Base-by-base conservation (phyloP, 805 yeast genomes). In the Lipomyces spencermartinsiae region DNA sequence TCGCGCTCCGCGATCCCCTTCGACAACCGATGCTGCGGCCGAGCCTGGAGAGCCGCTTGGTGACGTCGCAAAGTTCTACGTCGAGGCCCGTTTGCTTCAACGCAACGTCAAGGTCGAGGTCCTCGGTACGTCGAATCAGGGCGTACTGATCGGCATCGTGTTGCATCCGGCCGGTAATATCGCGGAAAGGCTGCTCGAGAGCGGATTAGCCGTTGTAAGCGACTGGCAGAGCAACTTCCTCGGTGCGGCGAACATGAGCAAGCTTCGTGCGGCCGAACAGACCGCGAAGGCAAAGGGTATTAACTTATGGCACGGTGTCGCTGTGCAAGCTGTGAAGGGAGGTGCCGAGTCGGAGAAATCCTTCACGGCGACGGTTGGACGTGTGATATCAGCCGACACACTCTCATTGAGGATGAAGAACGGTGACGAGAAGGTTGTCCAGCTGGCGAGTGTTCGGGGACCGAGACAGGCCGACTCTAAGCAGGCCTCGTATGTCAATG, bases 101-200 rank as follows among this genome's bases (percentile, higher is more conserved):
- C 85, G 89, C 66, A 83, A 84, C 58, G 87, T 88, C 43, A 83
- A 84, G 64, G 85, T 87, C 33, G 77, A 82, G 1, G 79, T 90
- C 67, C 70, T 89, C 43, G 94, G 93, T 43, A 86, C 83, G 70
- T 91, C 90, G 10, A 73, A 64, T 46, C 76, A 73, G 55, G 78
- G 77, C 39, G 84, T 87, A 34, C 84, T 89, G 8, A 80, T 89
- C 64, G 90, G 83, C 22, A 79, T 84, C 59, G 77, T 91, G 49
- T 75, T 81, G 64, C 94, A 90, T 75, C 92, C 96, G 39, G 89
- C 90, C 4, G 97, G 97, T 19, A 87, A 88, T 69, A 87, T 91
- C 73, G 86, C 89, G 66, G 90, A 87, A 71, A 85, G 86, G 71
- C 80, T 92, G 65, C 82, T 92, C 67, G 86, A 84, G 65, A 83